Evolutionary conservation across 2,329 filamentous ascomycete genomes (phyloP).

Genomic region (Beauveria sp.): DNA sequence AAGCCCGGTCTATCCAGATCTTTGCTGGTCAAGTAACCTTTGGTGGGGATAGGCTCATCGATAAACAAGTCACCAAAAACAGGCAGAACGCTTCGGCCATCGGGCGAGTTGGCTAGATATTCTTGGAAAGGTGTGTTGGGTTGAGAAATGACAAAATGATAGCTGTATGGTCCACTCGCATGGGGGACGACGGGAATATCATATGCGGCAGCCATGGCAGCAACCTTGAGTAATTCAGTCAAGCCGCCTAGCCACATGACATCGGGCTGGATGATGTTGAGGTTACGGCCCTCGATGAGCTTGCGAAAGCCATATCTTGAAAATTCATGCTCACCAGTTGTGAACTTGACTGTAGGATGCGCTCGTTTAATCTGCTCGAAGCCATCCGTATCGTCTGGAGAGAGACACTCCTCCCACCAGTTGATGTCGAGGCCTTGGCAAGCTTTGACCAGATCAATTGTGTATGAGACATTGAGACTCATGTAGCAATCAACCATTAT

Average conservation of each 20-base stretch:
- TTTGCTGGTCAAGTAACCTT: constrained; percentile 72
- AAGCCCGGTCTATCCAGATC: constrained; percentile 87
- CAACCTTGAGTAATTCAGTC: constrained; percentile 84
- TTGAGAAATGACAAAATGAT: constrained; percentile 92
- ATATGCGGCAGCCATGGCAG: constrained; percentile 84
- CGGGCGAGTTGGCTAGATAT: constrained; percentile 87
- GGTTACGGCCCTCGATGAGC: constrained; percentile 80
- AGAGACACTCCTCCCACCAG: constrained; percentile 95
- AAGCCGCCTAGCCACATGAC: constrained; percentile 96
- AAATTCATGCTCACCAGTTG: constrained; percentile 93
- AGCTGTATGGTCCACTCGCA: constrained; percentile 87
- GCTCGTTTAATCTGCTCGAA: constrained; percentile 85
- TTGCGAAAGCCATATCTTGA: constrained; percentile 92
- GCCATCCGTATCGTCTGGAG: constrained; percentile 85
- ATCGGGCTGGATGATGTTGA: constrained; percentile 92
- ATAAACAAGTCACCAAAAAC: constrained; percentile 88
- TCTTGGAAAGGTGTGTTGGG: constrained; percentile 93
- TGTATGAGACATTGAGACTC: constrained; percentile 88
- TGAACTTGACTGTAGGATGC: constrained; percentile 87
- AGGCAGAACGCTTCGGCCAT: constrained; percentile 81
- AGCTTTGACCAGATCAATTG: constrained; percentile 80
- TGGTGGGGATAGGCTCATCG: constrained; percentile 81
- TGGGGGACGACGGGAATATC: constrained; percentile 95
- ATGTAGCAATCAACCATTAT: constrained; percentile 97
- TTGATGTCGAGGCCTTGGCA: constrained; percentile 81